These are phyloP conservation scores for Trametes maxima DNA, from an alignment of 768 basidiomycete species.

Conservation along the genomic window DNA sequence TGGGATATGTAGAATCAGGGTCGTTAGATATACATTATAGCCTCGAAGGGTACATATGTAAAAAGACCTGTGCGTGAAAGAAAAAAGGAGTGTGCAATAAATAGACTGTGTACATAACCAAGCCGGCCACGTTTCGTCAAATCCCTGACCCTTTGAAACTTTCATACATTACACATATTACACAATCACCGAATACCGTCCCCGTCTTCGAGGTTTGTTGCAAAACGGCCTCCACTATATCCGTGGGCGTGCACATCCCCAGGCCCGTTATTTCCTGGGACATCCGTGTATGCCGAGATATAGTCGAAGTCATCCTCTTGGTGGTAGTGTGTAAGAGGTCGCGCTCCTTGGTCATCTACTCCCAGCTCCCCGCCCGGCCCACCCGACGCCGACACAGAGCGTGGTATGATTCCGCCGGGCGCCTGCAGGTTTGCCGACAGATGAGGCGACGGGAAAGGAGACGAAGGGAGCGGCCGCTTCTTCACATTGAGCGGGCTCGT, in stretches of 20 bases:
- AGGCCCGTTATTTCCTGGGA: not conserved
- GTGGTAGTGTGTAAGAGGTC: conserved; percentile 16
- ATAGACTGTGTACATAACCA: not conserved
- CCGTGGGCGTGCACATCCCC: conserved; percentile 26
- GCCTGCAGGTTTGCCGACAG: conserved; percentile 11
- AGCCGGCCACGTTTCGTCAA: not conserved
- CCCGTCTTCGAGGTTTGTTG: conserved; percentile 47
- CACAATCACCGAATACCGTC: not conserved
- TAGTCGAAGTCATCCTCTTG: conserved; percentile 58
- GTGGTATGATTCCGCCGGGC: not conserved
- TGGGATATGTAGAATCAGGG: not conserved
- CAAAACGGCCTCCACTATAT: conserved; percentile 48
- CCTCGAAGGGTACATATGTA: not conserved
- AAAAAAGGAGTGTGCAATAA: not conserved
- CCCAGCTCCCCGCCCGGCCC: conserved; percentile 18
- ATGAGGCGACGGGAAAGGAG: conserved; percentile 40
- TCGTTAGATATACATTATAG: not conserved
- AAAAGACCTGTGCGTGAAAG: not conserved
- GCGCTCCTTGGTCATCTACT: conserved; percentile 3
- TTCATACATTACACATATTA: not conserved
- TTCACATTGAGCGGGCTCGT: conserved; percentile 50
- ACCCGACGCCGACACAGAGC: conserved; percentile 9
- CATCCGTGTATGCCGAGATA: conserved; percentile 51
- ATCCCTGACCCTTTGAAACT: not conserved
- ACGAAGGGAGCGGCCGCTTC: conserved; percentile 50